These are phyloP conservation scores for Podaxis sp. DNA, from an alignment of 768 basidiomycete species.

Conservation along the genomic window DNA sequence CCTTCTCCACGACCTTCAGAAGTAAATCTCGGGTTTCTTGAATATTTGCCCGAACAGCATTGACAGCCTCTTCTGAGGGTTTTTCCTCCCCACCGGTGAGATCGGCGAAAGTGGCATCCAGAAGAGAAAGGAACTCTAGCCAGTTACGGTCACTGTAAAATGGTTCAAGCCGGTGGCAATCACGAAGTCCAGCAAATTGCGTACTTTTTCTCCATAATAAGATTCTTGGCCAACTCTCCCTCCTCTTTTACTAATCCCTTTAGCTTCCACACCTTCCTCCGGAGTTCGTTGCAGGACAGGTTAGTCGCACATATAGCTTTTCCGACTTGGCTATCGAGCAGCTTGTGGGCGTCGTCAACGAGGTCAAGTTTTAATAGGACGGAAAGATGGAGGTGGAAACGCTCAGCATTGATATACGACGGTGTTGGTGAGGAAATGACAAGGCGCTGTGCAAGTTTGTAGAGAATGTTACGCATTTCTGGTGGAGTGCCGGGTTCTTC, in stretches of 20 bases:
- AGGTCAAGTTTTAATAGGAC: conserved; percentile 69
- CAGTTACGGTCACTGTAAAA: conserved; percentile 73
- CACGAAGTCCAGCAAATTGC: conserved; percentile 18
- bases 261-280: conserved; percentile 65
- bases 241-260: conserved; percentile 61
- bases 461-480: conserved; percentile 64
- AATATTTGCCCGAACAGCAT: conserved; percentile 30
- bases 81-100: conserved; percentile 18
- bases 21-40: conserved; percentile 51
- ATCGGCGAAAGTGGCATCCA: conserved; percentile 61
- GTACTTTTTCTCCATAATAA: conserved; percentile 60
- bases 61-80: conserved; percentile 31
- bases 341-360: conserved; percentile 65
- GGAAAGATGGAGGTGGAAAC: conserved; percentile 73
- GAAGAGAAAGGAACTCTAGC: conserved; percentile 75
- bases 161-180: conserved; percentile 7
- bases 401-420: conserved; percentile 65
- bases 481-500: conserved; percentile 62
- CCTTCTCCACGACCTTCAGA: conserved; percentile 52
- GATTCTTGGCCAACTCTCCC: conserved; percentile 54
- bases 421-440: conserved; percentile 61
- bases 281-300: conserved; percentile 70
- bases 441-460: conserved; percentile 76
- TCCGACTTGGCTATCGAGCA: conserved; percentile 70
- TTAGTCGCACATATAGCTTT: conserved; percentile 66